phyloP scores from a whole-genome alignment of 208 protist species.

The Trypanosoma rangeli region DNA sequence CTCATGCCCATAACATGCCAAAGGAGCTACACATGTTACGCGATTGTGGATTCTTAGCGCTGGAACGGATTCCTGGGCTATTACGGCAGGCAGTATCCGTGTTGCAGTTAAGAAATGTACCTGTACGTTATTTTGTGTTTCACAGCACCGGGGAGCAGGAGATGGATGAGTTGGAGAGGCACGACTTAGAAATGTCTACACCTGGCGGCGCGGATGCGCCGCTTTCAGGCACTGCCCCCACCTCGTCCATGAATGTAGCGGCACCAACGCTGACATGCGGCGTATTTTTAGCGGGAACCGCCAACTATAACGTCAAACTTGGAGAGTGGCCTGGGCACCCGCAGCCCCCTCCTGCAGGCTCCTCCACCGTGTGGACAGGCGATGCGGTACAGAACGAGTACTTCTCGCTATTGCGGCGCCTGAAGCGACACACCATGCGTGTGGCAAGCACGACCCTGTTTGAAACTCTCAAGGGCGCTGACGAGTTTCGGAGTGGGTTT shows the following conservation, averaged over 20 bases:
- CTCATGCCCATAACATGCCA: conserved; percentile 42
- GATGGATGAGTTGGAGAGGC: not conserved
- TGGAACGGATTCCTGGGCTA: conserved; percentile 66
- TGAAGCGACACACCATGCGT: conserved; percentile 49
- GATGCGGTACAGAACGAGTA: conserved; percentile 74
- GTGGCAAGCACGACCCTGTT: conserved; percentile 61
- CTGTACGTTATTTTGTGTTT: conserved; percentile 81
- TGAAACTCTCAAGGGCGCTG: conserved; percentile 49
- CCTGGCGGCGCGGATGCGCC: not conserved
- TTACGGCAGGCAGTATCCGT: conserved; percentile 52
- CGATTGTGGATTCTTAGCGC: conserved; percentile 65
- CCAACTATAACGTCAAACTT: conserved; percentile 56
- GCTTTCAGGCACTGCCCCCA: not conserved
- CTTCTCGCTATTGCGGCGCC: conserved; percentile 66
- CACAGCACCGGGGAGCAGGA: conserved; percentile 62
- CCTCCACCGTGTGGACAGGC: conserved; percentile 9
- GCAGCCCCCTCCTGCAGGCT: conserved; percentile 21
- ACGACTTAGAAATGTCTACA: not conserved
- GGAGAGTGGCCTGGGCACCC: conserved; percentile 65
- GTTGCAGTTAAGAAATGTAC: conserved; percentile 64
- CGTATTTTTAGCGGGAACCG: conserved; percentile 61
- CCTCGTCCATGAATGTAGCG: conserved; percentile 9
- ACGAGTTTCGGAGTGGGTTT: conserved; percentile 62
- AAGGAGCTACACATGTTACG: conserved; percentile 49
- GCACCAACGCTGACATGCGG: conserved; percentile 29